phyloP scores from a whole-genome alignment of 2,329 filamentous ascomycete species.

The Acephala macrosclerotiorum region DNA sequence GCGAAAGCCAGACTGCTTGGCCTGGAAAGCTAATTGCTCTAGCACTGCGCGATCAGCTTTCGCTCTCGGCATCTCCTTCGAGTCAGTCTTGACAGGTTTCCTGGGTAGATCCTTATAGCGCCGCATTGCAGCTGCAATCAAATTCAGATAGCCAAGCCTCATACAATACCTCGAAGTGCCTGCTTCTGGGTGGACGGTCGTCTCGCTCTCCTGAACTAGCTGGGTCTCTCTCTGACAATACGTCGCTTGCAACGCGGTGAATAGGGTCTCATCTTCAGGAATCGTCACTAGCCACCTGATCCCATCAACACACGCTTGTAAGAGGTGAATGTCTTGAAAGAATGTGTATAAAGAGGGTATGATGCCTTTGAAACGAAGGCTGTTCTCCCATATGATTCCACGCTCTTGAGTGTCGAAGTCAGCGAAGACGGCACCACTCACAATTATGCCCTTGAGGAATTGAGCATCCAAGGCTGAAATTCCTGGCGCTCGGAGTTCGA shows the following conservation, averaged over 20 bases:
- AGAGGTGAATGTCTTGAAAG: slow-evolving; percentile 29
- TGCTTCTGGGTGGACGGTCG: slow-evolving; percentile 12
- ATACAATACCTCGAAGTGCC: slow-evolving; percentile 15
- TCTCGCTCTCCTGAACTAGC: slow-evolving; percentile 22
- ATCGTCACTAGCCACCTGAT: slow-evolving; percentile 26
- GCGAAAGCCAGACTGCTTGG: slow-evolving; percentile 24
- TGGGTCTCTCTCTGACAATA: slow-evolving; percentile 19
- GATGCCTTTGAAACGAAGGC: slow-evolving; percentile 23
- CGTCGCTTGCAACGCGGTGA: slow-evolving; percentile 13
- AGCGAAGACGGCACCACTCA: slow-evolving; percentile 24
- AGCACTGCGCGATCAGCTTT: slow-evolving; percentile 25
- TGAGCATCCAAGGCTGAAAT: slow-evolving; percentile 27
- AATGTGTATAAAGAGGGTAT: slow-evolving; percentile 31
- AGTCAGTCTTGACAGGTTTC: slow-evolving; percentile 15
- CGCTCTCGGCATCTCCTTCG: slow-evolving; percentile 30
- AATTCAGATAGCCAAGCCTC: slow-evolving; percentile 22
- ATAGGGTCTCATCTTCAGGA: slow-evolving; percentile 18
- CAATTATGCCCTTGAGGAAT: slow-evolving; percentile 18
- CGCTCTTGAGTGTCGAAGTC: slow-evolving; percentile 29
- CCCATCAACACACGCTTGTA: slow-evolving; percentile 24
- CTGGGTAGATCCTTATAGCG: slow-evolving; percentile 23
- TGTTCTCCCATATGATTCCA: slow-evolving; percentile 25
- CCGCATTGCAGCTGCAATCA: slow-evolving; percentile 24
- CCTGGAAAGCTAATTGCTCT: slow-evolving; percentile 23
- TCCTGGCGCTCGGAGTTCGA: slow-evolving; percentile 25